These are phyloP conservation scores for Amanita rubescens DNA, from an alignment of 768 basidiomycete genomes.

Conservation along the genomic window DNA sequence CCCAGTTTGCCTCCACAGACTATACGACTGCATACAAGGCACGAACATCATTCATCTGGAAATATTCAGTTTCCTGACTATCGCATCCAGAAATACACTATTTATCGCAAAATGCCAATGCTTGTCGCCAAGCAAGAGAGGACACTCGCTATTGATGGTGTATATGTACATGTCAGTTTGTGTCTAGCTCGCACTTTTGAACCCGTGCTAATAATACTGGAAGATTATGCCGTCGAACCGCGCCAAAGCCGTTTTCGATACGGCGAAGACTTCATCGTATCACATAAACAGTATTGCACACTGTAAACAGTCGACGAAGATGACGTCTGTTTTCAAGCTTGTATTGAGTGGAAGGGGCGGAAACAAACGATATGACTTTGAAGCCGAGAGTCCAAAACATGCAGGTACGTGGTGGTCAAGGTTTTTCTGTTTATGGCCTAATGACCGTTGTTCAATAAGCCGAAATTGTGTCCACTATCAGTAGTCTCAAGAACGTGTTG, in stretches of 20 bases:
- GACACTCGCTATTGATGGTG: constrained; percentile 89
- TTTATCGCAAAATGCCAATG: constrained; percentile 94
- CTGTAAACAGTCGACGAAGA: constrained; percentile 78
- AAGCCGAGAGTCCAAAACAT: constrained; percentile 79
- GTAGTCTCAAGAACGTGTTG: constrained; percentile 51
- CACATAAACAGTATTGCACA: constrained; percentile 83
- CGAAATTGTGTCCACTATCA: constrained; percentile 74
- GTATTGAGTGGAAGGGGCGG: constrained; percentile 65
- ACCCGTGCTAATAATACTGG: constrained; percentile 12
- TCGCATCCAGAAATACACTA: constrained; percentile 67
- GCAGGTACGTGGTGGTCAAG: constrained; percentile 49
- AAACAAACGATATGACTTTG: constrained; percentile 94
- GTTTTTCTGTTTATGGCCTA: constrained; percentile 5
- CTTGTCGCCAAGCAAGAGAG: constrained; percentile 86
- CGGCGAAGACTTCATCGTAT: constrained; percentile 85
- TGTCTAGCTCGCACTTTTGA: background rate
- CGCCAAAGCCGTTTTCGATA: constrained; percentile 77
- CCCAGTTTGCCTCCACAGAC: constrained; percentile 59
- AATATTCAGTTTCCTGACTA: background rate
- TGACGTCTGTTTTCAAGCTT: constrained; percentile 81
- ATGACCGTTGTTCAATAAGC: constrained; percentile 25
- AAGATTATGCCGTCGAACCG: constrained; percentile 88
- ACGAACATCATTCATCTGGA: constrained; percentile 4
- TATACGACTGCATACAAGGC: constrained; percentile 85
- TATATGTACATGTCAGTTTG: constrained; percentile 79